phyloP scores from a whole-genome alignment of 108 stramenopile species.

The Pinguiococcus pyrenoidosus region DNA sequence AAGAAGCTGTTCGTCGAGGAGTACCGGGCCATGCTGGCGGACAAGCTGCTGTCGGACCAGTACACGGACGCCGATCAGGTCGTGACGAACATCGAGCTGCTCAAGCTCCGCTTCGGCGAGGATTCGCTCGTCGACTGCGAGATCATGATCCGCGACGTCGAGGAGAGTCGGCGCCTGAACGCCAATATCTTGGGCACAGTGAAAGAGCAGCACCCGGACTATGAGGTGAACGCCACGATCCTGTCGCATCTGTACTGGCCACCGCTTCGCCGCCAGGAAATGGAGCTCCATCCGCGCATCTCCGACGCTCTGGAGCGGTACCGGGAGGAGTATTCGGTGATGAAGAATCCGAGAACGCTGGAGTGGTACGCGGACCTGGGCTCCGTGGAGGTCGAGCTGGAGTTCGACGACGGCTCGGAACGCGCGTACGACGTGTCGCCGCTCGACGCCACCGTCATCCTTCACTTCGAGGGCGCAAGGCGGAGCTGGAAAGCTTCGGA shows the following conservation, averaged over 20 bases:
- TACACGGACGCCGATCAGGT: conserved; percentile 79
- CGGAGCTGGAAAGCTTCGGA: conserved; percentile 51
- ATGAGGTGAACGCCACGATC: conserved; percentile 58
- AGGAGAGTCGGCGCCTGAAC: conserved; percentile 81
- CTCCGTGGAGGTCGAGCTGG: conserved; percentile 72
- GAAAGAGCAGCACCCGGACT: neutral
- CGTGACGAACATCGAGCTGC: conserved; percentile 81
- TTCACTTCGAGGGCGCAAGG: conserved; percentile 75
- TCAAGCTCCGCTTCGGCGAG: conserved; percentile 91
- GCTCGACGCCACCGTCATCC: conserved; percentile 70
- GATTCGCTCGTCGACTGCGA: conserved; percentile 76
- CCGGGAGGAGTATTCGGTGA: conserved; percentile 29
- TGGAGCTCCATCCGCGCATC: conserved; percentile 67
- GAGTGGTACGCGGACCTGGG: conserved; percentile 73
- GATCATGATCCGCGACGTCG: conserved; percentile 92
- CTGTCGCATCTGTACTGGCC: conserved; percentile 95
- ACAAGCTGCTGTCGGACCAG: conserved; percentile 69
- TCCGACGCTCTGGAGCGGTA: conserved; percentile 53
- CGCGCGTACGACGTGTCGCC: no score
- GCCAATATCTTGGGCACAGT: conserved; percentile 48
- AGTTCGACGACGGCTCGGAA: conserved; percentile 65
- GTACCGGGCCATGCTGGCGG: conserved; percentile 85
- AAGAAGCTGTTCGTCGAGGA: conserved; percentile 94
- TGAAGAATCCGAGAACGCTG: conserved; percentile 81
- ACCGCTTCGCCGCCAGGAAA: conserved; percentile 53